Evolutionary conservation across 2,329 filamentous ascomycete species (phyloP).

Genomic region (Colletotrichum graminicola): DNA sequence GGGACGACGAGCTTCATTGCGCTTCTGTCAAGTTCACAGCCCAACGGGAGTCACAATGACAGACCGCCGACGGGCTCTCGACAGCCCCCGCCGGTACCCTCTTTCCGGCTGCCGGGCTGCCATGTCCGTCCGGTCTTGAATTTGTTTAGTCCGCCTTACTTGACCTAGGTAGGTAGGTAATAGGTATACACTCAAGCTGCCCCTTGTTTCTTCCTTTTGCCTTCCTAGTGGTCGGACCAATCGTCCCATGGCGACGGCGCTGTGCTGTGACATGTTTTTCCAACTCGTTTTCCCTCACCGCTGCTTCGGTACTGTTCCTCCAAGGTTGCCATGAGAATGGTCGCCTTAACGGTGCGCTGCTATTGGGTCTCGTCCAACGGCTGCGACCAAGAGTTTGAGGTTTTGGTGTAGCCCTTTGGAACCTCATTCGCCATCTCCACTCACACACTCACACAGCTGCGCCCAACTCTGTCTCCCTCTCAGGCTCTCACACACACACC

Average conservation of each 20-base stretch:
- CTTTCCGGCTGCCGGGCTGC: constrained; percentile 24
- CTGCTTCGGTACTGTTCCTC: constrained; percentile 13
- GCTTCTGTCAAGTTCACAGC: constrained; percentile 10
- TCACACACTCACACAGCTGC: constrained; percentile 25
- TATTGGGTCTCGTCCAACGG: constrained; percentile 11
- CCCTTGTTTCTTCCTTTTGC: not conserved
- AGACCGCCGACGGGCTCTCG: constrained; percentile 20
- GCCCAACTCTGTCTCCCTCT: not conserved
- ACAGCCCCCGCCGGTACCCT: constrained; percentile 14
- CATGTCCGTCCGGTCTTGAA: constrained; percentile 13
- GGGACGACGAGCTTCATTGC: constrained; percentile 3
- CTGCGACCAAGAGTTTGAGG: constrained; percentile 5
- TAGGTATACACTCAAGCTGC: not conserved
- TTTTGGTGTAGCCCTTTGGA: constrained; percentile 10
- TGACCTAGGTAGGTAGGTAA: not conserved
- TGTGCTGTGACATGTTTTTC: constrained; percentile 2
- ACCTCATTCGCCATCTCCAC: constrained; percentile 35
- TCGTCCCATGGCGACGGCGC: not conserved
- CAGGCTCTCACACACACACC: not conserved
- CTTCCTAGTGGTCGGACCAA: not conserved
- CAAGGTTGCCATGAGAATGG: constrained; percentile 5
- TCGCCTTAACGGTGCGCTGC: constrained; percentile 1
- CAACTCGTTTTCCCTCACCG: constrained; percentile 6
- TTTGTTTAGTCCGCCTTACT: not conserved
- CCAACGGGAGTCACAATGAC: not conserved